A percentile compares a stretch with the other conserved stretches of the same genome.
Evolutionary conservation across 441 rosid species (phyloP).

Genomic region (Eugenia klotzschiana): DNA sequence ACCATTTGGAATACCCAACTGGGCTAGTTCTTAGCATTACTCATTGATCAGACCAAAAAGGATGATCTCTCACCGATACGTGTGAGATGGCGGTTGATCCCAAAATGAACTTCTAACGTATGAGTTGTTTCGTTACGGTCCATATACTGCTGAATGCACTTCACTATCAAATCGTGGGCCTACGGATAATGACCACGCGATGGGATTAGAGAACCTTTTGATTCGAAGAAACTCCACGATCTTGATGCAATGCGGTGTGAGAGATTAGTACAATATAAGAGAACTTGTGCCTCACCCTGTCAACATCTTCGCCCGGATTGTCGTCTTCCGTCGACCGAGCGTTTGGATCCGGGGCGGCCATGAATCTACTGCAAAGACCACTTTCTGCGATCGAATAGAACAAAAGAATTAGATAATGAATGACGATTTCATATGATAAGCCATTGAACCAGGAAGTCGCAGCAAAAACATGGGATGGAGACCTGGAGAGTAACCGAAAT

Average conservation of each 20-base stretch:
- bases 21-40: no score
- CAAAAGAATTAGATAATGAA: neutral
- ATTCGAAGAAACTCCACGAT: neutral
- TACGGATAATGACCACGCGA: neutral
- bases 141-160: neutral
- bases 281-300: neutral
- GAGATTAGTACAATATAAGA: neutral
- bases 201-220: neutral
- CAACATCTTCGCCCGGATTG: neutral
- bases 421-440: neutral
- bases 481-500: no score
- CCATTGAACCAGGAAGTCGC: neutral
- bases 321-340: neutral
- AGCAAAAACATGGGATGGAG: neutral
- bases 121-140: no score
- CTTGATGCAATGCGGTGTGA: neutral
- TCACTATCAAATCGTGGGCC: conserved; percentile 1
- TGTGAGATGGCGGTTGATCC: neutral
- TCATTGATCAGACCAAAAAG: no score
- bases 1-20: no score
- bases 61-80: no score
- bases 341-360: neutral
- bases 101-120: no score
- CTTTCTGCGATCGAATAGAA: neutral
- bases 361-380: neutral